Evolutionary conservation across 176 grass and related monocot genomes (phyloP), one percentile per base, ranked within the genome.

Genomic region (Pharus latifolius): DNA sequence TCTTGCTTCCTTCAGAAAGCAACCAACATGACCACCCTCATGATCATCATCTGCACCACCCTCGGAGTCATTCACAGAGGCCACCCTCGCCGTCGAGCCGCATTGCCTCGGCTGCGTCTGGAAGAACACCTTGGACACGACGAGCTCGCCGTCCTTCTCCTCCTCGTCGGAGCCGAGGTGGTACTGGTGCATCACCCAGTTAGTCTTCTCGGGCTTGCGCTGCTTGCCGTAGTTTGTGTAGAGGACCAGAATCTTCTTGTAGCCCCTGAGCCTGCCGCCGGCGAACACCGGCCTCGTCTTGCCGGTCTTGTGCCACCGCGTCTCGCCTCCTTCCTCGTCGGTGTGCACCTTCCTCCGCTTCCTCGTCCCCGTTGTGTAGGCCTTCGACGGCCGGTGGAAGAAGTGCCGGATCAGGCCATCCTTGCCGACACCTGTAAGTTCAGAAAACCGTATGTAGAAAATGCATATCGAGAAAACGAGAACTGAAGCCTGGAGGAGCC

Each of bases 101-200:
- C 91, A 96, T 47, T 88, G 91, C 65, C 91, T 77, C 18, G 91
- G 91, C 73, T 96, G 91, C 44, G 88, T 96, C 73, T 96, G 91
- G 81, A 88, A 96, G 78, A 96, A 96, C 20, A 96, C 82, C 74
- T 96, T 96, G 52, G 91, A 96, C 25, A 96, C 87, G 35, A 96
- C 88, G 37, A 96, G 84, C 81, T 96, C 91, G 7, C 91, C 91
- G 62, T 91, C 92, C 76, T 85, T 80, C 76, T 96, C 92, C 60
- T 96, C 88, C 67, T 96, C 85, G 59, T 88, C 88, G 19, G 76
- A 80, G 25, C 92, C 88, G 12, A 96, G 78, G 79, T 96, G 92
- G 53, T 96, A 92, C 73, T 96, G 88, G 75, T 96, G 92, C 92
- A 96, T 96, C 14, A 96, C 88, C 92, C 92, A 91, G 64, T 89